phyloP scores from a whole-genome alignment of 768 basidiomycete genomes.

The Trametopsis cervina region DNA sequence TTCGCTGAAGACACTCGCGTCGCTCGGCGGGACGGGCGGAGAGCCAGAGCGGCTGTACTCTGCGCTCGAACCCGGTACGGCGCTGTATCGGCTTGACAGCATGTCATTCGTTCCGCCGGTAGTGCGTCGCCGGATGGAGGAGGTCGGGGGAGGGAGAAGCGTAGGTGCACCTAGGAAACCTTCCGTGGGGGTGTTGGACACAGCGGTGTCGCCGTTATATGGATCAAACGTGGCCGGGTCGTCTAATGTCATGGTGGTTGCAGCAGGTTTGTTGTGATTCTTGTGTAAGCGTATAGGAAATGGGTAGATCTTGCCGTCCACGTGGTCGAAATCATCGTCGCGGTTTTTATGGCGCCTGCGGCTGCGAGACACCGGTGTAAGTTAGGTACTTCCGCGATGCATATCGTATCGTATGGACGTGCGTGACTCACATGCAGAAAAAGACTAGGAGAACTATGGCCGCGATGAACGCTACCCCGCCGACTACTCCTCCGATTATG shows the following conservation, averaged over 20 bases:
- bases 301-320: slow-evolving; percentile 1
- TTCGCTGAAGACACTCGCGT: slow-evolving; percentile 4
- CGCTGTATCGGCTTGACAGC: background rate
- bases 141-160: background rate
- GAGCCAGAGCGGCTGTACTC: background rate
- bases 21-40: slow-evolving; percentile 1
- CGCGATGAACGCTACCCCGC: slow-evolving; percentile 11
- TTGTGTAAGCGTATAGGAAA: background rate
- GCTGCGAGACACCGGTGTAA: slow-evolving; percentile 1
- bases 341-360: slow-evolving; percentile 8
- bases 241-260: background rate
- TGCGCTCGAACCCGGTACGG: background rate
- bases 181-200: background rate
- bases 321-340: slow-evolving; percentile 15
- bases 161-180: background rate
- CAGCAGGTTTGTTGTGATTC: slow-evolving; percentile 3
- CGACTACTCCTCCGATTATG: slow-evolving; percentile 16
- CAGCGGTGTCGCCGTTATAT: slow-evolving; percentile 1
- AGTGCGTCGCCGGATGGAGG: background rate
- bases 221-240: background rate
- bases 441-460: slow-evolving; percentile 10
- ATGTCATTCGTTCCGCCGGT: background rate
- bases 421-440: slow-evolving; percentile 12
- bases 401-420: too few species aligned
- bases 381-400: background rate